A percentile compares a stretch with the other conserved stretches of the same genome.
Evolutionary conservation across 768 basidiomycete genomes (phyloP).

Genomic region (Pisolithus orientalis): DNA sequence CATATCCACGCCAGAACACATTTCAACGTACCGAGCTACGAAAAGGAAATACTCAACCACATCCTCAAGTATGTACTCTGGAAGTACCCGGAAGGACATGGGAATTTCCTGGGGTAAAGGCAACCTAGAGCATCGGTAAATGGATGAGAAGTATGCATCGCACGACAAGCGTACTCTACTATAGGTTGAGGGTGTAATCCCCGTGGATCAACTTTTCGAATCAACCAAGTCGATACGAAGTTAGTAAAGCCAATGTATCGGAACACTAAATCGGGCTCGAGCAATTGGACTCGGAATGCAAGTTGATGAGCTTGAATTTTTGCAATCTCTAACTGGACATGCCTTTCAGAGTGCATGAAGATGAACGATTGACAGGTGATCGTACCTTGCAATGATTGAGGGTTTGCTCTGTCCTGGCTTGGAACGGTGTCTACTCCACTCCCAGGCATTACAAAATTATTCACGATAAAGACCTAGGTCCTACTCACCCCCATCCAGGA

Average conservation of each 20-base stretch:
- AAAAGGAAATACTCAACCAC: conserved; percentile 87
- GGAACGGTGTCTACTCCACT: conserved; percentile 51
- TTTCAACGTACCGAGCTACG: conserved; percentile 58
- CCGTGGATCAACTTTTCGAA: conserved; percentile 80
- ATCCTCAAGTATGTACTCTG: conserved; percentile 93
- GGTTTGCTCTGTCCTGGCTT: conserved; percentile 70
- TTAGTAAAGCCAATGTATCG: conserved; percentile 78
- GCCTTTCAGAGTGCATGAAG: conserved; percentile 2
- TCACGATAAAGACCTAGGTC: not conserved
- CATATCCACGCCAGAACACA: not conserved
- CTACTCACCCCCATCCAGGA: conserved; percentile 76
- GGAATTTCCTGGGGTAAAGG: conserved; percentile 86
- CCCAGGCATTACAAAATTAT: not conserved
- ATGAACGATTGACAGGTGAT: not conserved
- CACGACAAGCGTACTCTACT: conserved; percentile 49
- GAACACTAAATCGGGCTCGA: conserved; percentile 80
- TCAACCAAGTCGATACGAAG: conserved; percentile 91
- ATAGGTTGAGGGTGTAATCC: conserved; percentile 65
- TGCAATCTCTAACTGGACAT: conserved; percentile 55
- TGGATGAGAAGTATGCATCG: not conserved
- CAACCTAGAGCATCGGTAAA: conserved; percentile 43
- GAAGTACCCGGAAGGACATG: conserved; percentile 76
- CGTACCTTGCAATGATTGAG: conserved; percentile 74
- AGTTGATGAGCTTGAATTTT: conserved; percentile 68
- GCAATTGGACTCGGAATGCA: conserved; percentile 78